Base-by-base conservation (phyloP, 23 red algal genomes). In the Agarophyton chilense region DNA sequence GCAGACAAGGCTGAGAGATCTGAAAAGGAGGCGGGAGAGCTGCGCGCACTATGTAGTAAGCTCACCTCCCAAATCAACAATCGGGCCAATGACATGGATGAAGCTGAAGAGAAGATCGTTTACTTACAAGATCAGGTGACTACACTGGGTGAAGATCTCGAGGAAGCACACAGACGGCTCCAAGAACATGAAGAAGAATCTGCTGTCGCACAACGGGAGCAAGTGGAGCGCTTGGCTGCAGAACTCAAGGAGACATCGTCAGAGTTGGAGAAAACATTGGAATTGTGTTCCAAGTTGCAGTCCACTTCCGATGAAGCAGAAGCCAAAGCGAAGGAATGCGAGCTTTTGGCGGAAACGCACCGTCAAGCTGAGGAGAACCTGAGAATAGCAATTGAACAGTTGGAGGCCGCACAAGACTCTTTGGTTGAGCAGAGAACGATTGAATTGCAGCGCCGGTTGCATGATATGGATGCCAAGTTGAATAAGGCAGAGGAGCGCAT, bases 21-120 rank as follows among this genome's bases (percentile, higher is more conserved):
- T 11, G 91, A 85, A 52, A 86, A 86, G 45, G 91, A 94, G 16
- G 80, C 91, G 13, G 91, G 72, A 49, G 81, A 79, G 34, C 43
- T 86, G 47, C 91, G 80, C 36, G 91, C 78, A 60, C 28, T 86
- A 12, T 79, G 74, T 66, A 85, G 39, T 43, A 86, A 85, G 53
- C 81, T 86, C 46, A 86, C 91, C 19, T 64, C 91, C 19, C 79
- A 85, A 56, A 58, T 94, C 0, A 81, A 79, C 45, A 71, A 54
- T 47, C 65, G 91, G 3, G 87, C 91, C 4, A 79, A 67, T 31
- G 91, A 94, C n/a, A 28, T 94, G n/a, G 91, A 94, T 71, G 91
- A 94, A 44, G 81, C 74, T 14, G 91, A 94, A 66, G 91, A 94
- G 63, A 85, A 79, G 26, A 43, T 71, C 50, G 91, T 79, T 1